These are phyloP conservation scores for Fusarium sulawesiense DNA, from an alignment of 2,329 filamentous ascomycete genomes.

Conservation along the genomic window DNA sequence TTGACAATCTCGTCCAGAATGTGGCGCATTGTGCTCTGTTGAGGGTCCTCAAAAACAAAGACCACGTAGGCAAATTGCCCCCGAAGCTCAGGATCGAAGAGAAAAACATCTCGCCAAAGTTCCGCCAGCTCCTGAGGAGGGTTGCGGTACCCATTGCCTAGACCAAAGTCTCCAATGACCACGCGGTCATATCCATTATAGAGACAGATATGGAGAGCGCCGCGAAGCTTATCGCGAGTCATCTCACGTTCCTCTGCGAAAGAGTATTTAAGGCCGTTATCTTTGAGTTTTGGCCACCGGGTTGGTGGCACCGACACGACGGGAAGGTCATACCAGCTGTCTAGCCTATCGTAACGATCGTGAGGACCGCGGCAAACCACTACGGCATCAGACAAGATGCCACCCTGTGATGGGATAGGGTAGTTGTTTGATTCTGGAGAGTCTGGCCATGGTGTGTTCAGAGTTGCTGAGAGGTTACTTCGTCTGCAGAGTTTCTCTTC, in stretches of 20 bases:
- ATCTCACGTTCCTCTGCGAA: constrained; percentile 78
- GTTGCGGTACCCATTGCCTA: constrained; percentile 73
- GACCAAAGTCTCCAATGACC: constrained; percentile 72
- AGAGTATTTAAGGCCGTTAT: constrained; percentile 74
- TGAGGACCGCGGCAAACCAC: constrained; percentile 80
- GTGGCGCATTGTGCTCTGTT: constrained; percentile 63
- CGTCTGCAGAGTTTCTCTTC: constrained; percentile 78
- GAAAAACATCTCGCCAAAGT: constrained; percentile 73
- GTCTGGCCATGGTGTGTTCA: constrained; percentile 69
- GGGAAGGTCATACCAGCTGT: constrained; percentile 68
- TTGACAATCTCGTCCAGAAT: constrained; percentile 68
- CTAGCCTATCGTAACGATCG: constrained; percentile 70
- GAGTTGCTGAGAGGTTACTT: constrained; percentile 77
- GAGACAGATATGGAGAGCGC: constrained; percentile 76
- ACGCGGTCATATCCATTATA: constrained; percentile 67
- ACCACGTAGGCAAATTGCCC: constrained; percentile 71
- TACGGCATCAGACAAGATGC: constrained; percentile 76
- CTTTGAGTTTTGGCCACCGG: constrained; percentile 78
- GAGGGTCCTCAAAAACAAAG: constrained; percentile 72
- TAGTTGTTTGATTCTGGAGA: constrained; percentile 67
- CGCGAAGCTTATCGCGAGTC: constrained; percentile 78
- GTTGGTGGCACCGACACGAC: constrained; percentile 81
- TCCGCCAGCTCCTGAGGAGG: constrained; percentile 73
- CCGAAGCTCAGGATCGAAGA: constrained; percentile 71
- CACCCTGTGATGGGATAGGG: constrained; percentile 76